These are phyloP conservation scores for Limnanthes douglasii DNA, from an alignment of 345 rosid genomes.

Conservation along the genomic window DNA sequence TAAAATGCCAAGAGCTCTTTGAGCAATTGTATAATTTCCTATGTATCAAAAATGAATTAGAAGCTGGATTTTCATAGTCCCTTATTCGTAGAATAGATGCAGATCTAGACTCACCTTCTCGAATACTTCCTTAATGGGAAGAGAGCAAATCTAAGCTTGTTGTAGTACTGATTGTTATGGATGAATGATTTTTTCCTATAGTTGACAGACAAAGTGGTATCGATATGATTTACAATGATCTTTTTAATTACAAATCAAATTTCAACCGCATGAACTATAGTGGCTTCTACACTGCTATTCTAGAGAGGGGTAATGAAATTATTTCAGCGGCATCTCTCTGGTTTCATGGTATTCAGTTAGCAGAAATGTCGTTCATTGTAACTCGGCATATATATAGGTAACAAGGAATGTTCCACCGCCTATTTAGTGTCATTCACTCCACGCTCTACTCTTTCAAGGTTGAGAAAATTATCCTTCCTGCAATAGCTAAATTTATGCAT, in stretches of 20 bases:
- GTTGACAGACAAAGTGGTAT: slow-evolving; percentile 19
- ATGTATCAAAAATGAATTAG: slow-evolving; percentile 24
- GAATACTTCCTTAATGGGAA: slow-evolving; percentile 8
- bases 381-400: slow-evolving; percentile 22
- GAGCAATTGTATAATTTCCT: slow-evolving; percentile 55
- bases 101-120: slow-evolving; percentile 8
- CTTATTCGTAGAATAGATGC: slow-evolving; percentile 15
- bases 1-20: slow-evolving; percentile 62
- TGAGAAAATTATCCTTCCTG: slow-evolving; percentile 21
- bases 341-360: slow-evolving; percentile 18
- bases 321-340: slow-evolving; percentile 23
- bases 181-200: slow-evolving; percentile 19
- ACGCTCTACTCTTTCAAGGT: slow-evolving; percentile 16
- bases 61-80: slow-evolving; percentile 19
- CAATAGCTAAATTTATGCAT: slow-evolving; percentile 18
- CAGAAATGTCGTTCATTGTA: slow-evolving; percentile 25
- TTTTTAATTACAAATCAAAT: slow-evolving; percentile 19
- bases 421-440: slow-evolving; percentile 17
- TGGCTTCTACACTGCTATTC: slow-evolving; percentile 22
- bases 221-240: slow-evolving; percentile 15
- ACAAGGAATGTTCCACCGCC: slow-evolving; percentile 21
- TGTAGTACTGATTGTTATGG: slow-evolving; percentile 17
- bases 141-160: slow-evolving; percentile 20
- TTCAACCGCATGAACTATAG: slow-evolving; percentile 17
- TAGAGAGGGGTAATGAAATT: slow-evolving; percentile 21